Evolutionary conservation across 805 yeast species (phyloP), one percentile per base, ranked within the genome.

Genomic region (Starmera amethionina): DNA sequence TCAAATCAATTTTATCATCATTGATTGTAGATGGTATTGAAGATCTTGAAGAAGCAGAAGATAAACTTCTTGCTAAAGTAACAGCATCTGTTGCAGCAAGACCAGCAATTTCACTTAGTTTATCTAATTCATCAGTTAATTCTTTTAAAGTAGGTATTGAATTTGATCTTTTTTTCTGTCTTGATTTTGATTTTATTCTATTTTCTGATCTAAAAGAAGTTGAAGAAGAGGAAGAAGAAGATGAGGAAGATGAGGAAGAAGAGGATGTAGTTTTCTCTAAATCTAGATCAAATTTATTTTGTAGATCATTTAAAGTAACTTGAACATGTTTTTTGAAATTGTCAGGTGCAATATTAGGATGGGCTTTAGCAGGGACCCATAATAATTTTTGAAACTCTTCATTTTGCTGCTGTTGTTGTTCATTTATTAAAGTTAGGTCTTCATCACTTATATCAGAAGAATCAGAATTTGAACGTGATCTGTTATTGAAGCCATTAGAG

Each of bases 361-460:
- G 98, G 32, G 87, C 70, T 46, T 77, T 78, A 2, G 97, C 98
- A 0, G 97, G 97, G 1, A 93, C 97, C 98, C 98, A 90, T 40
- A 90, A 64, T 29, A 84, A 62, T 42, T 74, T 22, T 51, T 44
- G 35, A 32, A 30, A n/a, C 19, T 27, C 13, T 22, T 40, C 29
- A 12, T 34, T 36, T 16, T 38, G n/a, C 22, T 12, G 22, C 5
- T 27, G 25, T 32, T 12, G 22, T 8, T 27, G 25, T 14, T 22
- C 32, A 9, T 29, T 29, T 11, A 16, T 22, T 25, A 22, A 22
- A 13, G 14, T 25, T 43, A 22, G 27, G 27, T 22, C 27, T 5
- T 30, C 22, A 8, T 39, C 30, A 14, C 35, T 41, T 12, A 30
- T 41, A 14, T 38, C 45, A n/a, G 55, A 48, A 8, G 46, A 40